A percentile compares a stretch with the other conserved stretches of the same genome.
These are phyloP conservation scores for Penicillium nucicola DNA, from an alignment of 495 filamentous ascomycete genomes.

Conservation along the genomic window DNA sequence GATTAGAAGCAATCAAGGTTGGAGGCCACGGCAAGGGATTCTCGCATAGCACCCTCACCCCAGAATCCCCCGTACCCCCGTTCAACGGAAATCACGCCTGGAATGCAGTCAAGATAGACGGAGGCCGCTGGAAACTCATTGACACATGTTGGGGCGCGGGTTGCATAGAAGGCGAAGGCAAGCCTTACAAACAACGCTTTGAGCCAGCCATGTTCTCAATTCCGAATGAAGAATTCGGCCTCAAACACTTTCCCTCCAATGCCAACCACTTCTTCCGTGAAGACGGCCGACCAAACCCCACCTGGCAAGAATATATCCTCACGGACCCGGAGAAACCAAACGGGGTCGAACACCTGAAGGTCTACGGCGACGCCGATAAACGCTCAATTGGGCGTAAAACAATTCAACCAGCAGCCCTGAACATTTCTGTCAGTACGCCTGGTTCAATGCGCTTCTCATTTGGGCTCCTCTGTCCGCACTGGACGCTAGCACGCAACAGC, in stretches of 20 bases:
- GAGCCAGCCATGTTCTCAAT: conserved; percentile 68
- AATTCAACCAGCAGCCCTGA: conserved; percentile 56
- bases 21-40: conserved; percentile 85
- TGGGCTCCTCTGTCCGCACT: conserved; percentile 71
- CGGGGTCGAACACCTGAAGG: conserved; percentile 42
- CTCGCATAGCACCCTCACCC: conserved; percentile 55
- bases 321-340: conserved; percentile 44
- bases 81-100: conserved; percentile 72
- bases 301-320: conserved; percentile 78
- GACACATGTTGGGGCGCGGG: conserved; percentile 95
- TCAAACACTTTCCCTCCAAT: conserved; percentile 73
- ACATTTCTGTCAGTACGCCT: conserved; percentile 51
- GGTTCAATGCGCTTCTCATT: conserved; percentile 73
- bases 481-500: conserved; percentile 65
- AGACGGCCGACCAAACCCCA: conserved; percentile 51
- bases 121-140: conserved; percentile 85
- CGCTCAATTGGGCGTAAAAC: conserved; percentile 62
- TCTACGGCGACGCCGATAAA: conserved; percentile 51
- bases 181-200: conserved; percentile 66
- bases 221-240: conserved; percentile 78
- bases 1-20: conserved; percentile 67
- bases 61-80: conserved; percentile 57
- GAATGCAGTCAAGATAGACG: conserved; percentile 87
- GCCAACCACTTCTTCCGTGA: conserved; percentile 63
- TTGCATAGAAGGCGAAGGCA: conserved; percentile 40